These are phyloP conservation scores for Marsdenia floribunda DNA, from an alignment of 257 asterid genomes.

Conservation along the genomic window DNA sequence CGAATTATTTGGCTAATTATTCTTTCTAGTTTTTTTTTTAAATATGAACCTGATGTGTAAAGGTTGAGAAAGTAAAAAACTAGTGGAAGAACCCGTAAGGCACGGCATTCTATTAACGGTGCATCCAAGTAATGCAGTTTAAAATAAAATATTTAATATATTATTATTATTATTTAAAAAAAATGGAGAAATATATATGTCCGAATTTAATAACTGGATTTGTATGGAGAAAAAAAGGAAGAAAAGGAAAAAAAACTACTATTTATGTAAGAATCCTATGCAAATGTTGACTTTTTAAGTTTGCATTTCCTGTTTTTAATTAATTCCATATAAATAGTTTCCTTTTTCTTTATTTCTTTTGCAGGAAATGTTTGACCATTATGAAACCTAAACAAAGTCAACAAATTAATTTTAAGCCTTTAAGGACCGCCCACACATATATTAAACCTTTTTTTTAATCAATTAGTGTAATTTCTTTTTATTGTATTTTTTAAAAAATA, in stretches of 20 bases:
- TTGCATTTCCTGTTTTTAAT: neutral
- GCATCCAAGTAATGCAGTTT: neutral
- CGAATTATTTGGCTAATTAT: too few relatives aligned
- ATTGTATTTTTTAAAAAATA: too few relatives aligned
- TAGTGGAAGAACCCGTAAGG: conserved; percentile 4
- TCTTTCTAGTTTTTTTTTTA: too few relatives aligned
- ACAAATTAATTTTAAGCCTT: neutral
- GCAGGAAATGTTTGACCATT: neutral
- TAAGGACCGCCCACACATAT: too few relatives aligned
- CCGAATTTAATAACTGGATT: neutral
- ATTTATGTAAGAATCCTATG: neutral
- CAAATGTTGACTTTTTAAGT: conserved; percentile 6
- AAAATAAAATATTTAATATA: too few relatives aligned
- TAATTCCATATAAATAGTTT: too few relatives aligned
- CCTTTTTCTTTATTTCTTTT: too few relatives aligned
- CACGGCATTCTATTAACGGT: neutral
- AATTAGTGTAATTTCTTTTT: too few relatives aligned
- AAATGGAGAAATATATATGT: neutral
- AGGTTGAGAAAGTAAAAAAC: too few relatives aligned
- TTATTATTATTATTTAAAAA: neutral
- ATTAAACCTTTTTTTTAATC: too few relatives aligned
- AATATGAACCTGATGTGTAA: too few relatives aligned
- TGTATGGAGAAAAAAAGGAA: neutral
- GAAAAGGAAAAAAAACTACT: neutral
- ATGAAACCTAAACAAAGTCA: neutral